Percentiles rank a stretch among this genome's conserved stretches.
Conservation (phyloP, 164 flowering plant species). For the Platanus orientalis region DNA sequence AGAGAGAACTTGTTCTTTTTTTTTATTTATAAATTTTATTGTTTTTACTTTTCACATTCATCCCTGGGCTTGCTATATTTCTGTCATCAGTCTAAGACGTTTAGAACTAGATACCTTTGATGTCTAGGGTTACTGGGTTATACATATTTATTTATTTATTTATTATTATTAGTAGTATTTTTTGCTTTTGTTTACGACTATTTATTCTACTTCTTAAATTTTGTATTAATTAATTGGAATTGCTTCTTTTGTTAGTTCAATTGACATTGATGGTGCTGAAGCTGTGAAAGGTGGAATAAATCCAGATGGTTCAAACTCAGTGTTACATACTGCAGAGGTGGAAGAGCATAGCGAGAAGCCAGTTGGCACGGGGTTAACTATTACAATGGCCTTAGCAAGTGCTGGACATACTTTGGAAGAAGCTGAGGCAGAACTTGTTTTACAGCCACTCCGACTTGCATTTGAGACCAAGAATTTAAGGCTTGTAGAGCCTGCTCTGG, state of each 20-base stretch:
- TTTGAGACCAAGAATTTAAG: constrained; percentile 86
- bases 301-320: constrained; percentile 30
- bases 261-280: constrained; percentile 35
- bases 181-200: background rate
- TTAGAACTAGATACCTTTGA: too few species aligned
- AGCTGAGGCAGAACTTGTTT: constrained; percentile 74
- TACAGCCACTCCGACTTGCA: constrained; percentile 85
- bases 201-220: background rate
- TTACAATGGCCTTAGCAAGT: constrained; percentile 58
- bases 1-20: background rate
- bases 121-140: too few species aligned
- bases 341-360: constrained; percentile 25
- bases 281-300: constrained; percentile 29
- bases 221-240: background rate
- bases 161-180: background rate
- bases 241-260: constrained; percentile 21
- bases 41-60: too few species aligned
- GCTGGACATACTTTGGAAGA: constrained; percentile 77
- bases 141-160: background rate
- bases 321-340: constrained; percentile 21
- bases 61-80: too few species aligned
- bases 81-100: too few species aligned
- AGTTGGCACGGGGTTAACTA: constrained; percentile 27
- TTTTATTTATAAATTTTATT: too few species aligned
- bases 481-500: constrained; percentile 85